Base-by-base conservation (phyloP, 2,329 filamentous ascomycete species). In the Sporothrix humicola region DNA sequence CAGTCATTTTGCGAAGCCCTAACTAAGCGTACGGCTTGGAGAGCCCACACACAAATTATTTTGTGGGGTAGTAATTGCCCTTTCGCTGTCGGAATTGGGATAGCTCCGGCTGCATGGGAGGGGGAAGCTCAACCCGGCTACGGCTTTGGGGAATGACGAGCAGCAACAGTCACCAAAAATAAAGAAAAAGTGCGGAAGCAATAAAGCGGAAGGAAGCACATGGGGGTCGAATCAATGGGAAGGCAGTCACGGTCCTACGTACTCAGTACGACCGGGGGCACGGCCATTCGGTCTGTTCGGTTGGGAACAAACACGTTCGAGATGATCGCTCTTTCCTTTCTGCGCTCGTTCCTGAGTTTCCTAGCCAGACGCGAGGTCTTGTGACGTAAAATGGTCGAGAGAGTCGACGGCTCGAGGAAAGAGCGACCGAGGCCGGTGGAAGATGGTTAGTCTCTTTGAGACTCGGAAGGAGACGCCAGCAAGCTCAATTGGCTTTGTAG, bases 1-100 rank as follows among this genome's bases (percentile, higher is more conserved):
- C 52, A 23, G 52, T 31, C 9, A 46, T 15, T 15, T 20, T 37
- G 13, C 23, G 31, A 72, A 71, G 69, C 73, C 73, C 73, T 73
- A 73, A 73, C 69, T 69, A 69, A 54, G 66, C 66, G 52, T 23
- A 23, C 12, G 23, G 46, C 31, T 58, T 50, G 20, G 58, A n/a
- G 54, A 50, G 69, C 73, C 73, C 73, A 73, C 73, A 73, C 73
- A 73, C 70, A 61, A 58, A 48, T 66, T 72, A 46, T 61, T 26
- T 56, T 73, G 44, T 73, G 73, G 73, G 73, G 52, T 66, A 56
- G 20, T 65, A 44, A 15, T 56, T 56, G 8, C 42, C 15, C 48
- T 50, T 71, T 69, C 37, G 65, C 10, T 66, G 61, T 61, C 69
- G 69, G 42, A 61, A 73, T 58, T 37, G 72, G 68, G 68, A 54